Evolutionary conservation across 345 rosid genomes (phyloP), one percentile per base, ranked within the genome.

Genomic region (Triadica sebifera): DNA sequence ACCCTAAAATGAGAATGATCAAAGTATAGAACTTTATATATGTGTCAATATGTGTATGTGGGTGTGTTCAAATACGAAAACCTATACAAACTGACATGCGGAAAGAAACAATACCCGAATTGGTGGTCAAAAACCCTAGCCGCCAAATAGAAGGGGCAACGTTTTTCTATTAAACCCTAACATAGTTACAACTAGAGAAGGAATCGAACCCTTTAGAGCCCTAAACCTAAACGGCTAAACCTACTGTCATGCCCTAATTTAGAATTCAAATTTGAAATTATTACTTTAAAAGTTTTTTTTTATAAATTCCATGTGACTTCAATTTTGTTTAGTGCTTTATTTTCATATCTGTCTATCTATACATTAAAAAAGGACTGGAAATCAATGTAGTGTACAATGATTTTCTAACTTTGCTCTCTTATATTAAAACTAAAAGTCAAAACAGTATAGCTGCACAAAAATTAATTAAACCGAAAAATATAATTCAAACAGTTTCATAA

Each of bases 91-190:
- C 0, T n/a, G 13, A 12, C 47, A 47, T 13, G 16, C 17, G 24
- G 41, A 47, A 20, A 41, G 41, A 16, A 29, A 46, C 20, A 37
- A 6, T 59, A 39, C 25, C 45, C 13, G 47, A 11, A 41, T 24
- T 4, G 41, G 64, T 1, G 38, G 74, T 70, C 24, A 76, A 75
- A 82, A 84, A 82, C 85, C 86, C 86, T 82, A 84, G 89, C 89
- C 89, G 85, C 87, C 87, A 34, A 63, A 58, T 67, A 58, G 72
- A 67, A 13, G 43, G 16, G 64, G 50, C 63, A 20, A 43, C 47
- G 47, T 43, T 43, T 4, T 10, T 43, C 47, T 43, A 43, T 66
- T 22, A 66, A 66, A 12, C 70, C 70, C 70, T 49, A 66, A 66
- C 13, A n/a, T 13, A 41, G 29, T 65, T 65, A 17, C 50, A 38